Conservation (phyloP, 2,329 filamentous ascomycete species). For the Chlorencoelia australis region DNA sequence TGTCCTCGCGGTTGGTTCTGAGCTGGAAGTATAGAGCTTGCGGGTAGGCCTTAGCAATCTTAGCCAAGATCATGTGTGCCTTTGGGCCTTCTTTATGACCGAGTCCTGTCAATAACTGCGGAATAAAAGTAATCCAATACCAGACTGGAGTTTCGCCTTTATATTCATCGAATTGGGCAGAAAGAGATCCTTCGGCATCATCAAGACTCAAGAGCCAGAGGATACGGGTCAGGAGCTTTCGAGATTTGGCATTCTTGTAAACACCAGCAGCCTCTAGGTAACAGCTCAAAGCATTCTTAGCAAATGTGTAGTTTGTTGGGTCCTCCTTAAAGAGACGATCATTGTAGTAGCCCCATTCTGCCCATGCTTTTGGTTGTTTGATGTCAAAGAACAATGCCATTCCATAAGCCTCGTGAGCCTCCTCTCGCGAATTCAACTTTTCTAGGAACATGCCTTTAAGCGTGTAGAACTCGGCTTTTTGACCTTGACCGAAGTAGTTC, state of each 20-base stretch:
- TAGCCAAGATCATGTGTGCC: slow-evolving; percentile 75
- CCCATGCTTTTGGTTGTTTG: slow-evolving; percentile 92
- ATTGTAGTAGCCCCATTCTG: slow-evolving; percentile 98
- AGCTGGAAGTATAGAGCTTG: slow-evolving; percentile 95
- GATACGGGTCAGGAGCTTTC: slow-evolving; percentile 86
- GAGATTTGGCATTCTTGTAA: slow-evolving; percentile 94
- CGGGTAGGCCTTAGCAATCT: slow-evolving; percentile 91
- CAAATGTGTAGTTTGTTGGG: slow-evolving; percentile 68
- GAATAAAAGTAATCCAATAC: slow-evolving; percentile 99
- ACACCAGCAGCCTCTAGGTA: slow-evolving; percentile 93
- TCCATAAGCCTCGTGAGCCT: slow-evolving; percentile 89
- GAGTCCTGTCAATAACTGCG: slow-evolving; percentile 84
- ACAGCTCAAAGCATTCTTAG: slow-evolving; percentile 86
- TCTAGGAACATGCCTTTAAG: slow-evolving; percentile 99
- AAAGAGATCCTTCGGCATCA: slow-evolving; percentile 73
- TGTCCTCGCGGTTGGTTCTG: slow-evolving; percentile 86
- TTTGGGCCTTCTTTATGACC: slow-evolving; percentile 85
- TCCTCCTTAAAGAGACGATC: slow-evolving; percentile 93
- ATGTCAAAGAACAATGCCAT: slow-evolving; percentile 95
- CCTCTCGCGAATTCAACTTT: slow-evolving; percentile 80
- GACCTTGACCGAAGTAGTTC: slow-evolving; percentile 91
- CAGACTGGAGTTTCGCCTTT: slow-evolving; percentile 96
- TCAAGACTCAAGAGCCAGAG: slow-evolving; percentile 94
- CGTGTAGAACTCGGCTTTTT: slow-evolving; percentile 98
- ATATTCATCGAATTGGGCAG: slow-evolving; percentile 84